Evolutionary conservation across 78 protist genomes (phyloP).

Genomic region (Guillardia theta): DNA sequence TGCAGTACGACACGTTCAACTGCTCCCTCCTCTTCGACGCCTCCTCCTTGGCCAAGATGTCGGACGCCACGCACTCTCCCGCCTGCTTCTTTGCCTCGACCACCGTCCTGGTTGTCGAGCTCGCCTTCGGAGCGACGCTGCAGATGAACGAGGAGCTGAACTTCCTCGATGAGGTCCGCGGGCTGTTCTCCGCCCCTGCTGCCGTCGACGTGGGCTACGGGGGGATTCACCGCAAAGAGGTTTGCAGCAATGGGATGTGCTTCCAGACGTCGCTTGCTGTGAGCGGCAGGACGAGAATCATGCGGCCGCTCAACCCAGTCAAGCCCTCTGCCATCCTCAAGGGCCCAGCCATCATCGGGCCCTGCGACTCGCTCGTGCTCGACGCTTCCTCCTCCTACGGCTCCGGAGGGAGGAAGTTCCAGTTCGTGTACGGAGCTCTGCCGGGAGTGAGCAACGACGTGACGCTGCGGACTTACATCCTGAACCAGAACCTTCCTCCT

Average conservation of each 20-base stretch:
- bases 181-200: no score
- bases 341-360: slow-evolving; percentile 7
- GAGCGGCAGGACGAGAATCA: not conserved
- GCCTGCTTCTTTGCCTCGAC: not conserved
- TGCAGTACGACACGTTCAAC: not conserved
- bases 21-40: not conserved
- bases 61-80: not conserved
- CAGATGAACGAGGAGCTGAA: not conserved
- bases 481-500: not conserved
- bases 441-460: not conserved
- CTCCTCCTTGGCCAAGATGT: not conserved
- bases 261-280: not conserved
- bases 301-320: not conserved
- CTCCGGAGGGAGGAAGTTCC: not conserved
- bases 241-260: not conserved
- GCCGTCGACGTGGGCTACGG: no score
- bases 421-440: not conserved
- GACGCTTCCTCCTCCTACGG: not conserved
- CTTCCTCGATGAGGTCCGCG: not conserved
- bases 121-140: not conserved
- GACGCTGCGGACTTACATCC: not conserved
- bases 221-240: no score
- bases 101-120: not conserved
- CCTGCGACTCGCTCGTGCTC: not conserved
- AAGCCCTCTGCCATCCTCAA: not conserved